These are phyloP conservation scores for Aspergillus oerlinghausenensis DNA, from an alignment of 2,329 filamentous ascomycete genomes.

Conservation along the genomic window DNA sequence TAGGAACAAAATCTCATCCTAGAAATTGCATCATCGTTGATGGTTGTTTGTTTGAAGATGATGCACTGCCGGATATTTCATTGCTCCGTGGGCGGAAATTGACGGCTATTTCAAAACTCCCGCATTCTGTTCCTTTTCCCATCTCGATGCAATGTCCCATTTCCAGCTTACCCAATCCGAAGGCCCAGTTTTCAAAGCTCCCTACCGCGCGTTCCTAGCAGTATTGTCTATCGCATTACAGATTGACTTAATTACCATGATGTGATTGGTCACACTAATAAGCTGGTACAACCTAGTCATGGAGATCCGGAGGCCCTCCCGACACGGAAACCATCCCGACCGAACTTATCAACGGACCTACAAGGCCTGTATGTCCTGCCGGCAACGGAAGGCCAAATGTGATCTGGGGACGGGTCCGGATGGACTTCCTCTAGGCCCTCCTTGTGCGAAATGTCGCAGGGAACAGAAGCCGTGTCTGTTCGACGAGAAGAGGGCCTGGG, in stretches of 20 bases:
- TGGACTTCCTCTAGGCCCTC: slow-evolving; percentile 34
- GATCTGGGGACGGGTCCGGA: slow-evolving; percentile 41
- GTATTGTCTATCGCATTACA: neutral
- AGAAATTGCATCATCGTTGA: neutral
- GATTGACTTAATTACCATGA: neutral
- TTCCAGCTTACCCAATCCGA: neutral
- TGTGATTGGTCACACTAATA: slow-evolving; percentile 12
- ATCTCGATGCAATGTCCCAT: neutral
- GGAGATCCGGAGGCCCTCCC: slow-evolving; percentile 17
- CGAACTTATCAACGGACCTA: slow-evolving; percentile 48
- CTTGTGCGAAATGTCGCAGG: slow-evolving; percentile 48
- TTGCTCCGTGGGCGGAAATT: slow-evolving; percentile 5
- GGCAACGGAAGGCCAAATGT: slow-evolving; percentile 51
- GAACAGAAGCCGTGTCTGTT: slow-evolving; percentile 50
- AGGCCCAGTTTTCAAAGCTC: neutral
- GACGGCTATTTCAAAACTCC: slow-evolving; percentile 14
- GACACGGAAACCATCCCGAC: slow-evolving; percentile 22
- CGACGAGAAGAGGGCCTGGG: slow-evolving; percentile 40
- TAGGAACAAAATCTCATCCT: too few species aligned
- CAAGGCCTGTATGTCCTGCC: slow-evolving; percentile 52
- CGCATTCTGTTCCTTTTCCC: neutral
- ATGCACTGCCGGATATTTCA: neutral
- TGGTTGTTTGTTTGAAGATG: neutral
- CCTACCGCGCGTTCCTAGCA: neutral
- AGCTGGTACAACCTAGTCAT: slow-evolving; percentile 7